These are phyloP conservation scores for Colletotrichum paranaense DNA, from an alignment of 2,329 filamentous ascomycete species.

Conservation along the genomic window DNA sequence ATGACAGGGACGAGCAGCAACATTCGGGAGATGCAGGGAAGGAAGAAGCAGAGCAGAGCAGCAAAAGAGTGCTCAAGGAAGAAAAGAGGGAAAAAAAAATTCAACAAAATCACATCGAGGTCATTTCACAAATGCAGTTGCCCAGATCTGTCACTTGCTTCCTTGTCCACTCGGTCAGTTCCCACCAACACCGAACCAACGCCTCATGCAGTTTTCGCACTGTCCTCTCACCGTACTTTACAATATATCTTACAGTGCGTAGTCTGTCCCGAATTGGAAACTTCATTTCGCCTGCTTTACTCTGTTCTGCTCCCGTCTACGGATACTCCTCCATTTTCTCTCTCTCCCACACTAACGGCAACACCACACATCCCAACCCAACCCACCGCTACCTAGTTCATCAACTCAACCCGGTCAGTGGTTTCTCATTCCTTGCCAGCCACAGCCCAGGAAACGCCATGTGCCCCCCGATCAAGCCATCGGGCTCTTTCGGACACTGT, in stretches of 20 bases:
- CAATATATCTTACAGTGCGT: not conserved
- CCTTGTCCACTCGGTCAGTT: not conserved
- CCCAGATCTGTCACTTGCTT: not conserved
- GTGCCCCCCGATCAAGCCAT: not conserved
- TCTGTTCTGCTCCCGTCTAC: not conserved
- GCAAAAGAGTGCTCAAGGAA: not conserved
- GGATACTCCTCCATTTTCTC: not conserved
- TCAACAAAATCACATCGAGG: not conserved
- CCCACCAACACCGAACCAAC: not conserved
- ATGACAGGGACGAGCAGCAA: not conserved
- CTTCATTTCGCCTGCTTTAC: conserved; percentile 12
- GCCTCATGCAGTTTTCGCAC: not conserved
- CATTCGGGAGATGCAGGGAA: not conserved
- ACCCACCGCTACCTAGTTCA: not conserved
- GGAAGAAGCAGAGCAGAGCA: not conserved
- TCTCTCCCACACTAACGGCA: conserved; percentile 2
- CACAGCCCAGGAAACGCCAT: not conserved
- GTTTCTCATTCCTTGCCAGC: not conserved
- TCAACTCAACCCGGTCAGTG: not conserved
- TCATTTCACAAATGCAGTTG: not conserved
- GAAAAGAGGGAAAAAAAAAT: not conserved
- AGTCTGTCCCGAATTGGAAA: not conserved
- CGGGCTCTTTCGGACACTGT: not conserved
- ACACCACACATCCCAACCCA: not conserved
- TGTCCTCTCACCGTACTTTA: not conserved